Conservation (phyloP, 371 early-diverging fungal species). For the Rhizopus sp. region DNA sequence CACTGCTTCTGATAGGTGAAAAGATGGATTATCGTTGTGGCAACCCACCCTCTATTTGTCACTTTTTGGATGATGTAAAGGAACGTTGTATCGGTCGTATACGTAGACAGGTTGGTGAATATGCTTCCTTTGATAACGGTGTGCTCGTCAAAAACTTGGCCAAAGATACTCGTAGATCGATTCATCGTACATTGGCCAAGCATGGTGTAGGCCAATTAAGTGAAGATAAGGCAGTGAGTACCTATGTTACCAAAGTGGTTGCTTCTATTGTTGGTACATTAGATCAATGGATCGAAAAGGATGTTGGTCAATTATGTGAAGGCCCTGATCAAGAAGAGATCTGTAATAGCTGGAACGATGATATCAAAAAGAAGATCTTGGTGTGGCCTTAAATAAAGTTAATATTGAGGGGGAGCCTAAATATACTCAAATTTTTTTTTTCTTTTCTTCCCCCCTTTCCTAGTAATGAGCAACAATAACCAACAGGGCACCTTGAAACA, state of each 20-base stretch:
- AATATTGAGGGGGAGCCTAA: not conserved
- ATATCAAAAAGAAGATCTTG: conserved; percentile 44
- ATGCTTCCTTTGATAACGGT: conserved; percentile 40
- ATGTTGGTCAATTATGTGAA: conserved; percentile 40
- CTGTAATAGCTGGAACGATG: conserved; percentile 47
- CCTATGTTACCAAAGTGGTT: conserved; percentile 31
- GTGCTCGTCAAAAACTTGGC: conserved; percentile 34
- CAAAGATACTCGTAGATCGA: conserved; percentile 29
- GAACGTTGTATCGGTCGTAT: conserved; percentile 43
- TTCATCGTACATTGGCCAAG: conserved; percentile 29
- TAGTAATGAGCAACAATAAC: not conserved
- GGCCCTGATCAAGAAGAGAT: conserved; percentile 33
- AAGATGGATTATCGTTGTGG: conserved; percentile 69
- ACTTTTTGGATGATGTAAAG: conserved; percentile 53
- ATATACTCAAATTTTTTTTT: not conserved
- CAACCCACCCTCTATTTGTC: conserved; percentile 69
- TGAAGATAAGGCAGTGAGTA: conserved; percentile 29
- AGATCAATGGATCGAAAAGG: conserved; percentile 36
- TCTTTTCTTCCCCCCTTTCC: not conserved
- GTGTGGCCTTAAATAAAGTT: conserved; percentile 44
- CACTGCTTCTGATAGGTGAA: conserved; percentile 23
- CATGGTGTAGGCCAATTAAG: conserved; percentile 37
- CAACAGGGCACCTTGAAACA: conserved; percentile 43
- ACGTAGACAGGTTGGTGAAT: conserved; percentile 33
- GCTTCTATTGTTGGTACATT: conserved; percentile 28